Evolutionary conservation across 139 green algal genomes (phyloP).

Genomic region (Chlorella vulgaris): DNA sequence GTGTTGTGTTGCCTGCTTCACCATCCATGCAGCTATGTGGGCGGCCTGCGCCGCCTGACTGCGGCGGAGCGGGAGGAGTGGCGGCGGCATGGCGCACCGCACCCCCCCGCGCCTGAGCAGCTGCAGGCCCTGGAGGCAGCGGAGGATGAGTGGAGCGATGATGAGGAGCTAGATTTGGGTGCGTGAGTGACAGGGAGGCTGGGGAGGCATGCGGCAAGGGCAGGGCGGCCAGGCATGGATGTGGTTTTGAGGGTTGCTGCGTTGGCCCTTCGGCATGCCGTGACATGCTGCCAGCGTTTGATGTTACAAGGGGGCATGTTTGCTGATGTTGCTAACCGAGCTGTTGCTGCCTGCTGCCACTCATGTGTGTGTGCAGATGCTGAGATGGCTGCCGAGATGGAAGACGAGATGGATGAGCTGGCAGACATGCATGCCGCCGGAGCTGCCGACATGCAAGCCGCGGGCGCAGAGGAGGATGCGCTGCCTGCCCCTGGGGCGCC

Average conservation of each 20-base stretch:
- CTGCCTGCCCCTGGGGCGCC: neutral
- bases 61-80: conserved; percentile 13
- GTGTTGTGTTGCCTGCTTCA: neutral
- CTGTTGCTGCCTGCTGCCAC: neutral
- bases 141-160: conserved; percentile 16
- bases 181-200: neutral
- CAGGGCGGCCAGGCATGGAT: neutral
- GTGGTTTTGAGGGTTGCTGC: neutral
- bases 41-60: conserved; percentile 21
- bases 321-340: neutral
- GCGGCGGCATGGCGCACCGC: conserved; percentile 14
- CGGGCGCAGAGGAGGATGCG: neutral
- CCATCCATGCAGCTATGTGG: conserved; percentile 7
- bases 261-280: too few species aligned
- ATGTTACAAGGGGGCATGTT: neutral
- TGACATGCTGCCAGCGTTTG: neutral
- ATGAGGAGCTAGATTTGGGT: conserved; percentile 15
- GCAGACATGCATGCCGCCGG: neutral
- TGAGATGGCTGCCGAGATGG: conserved; percentile 6
- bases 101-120: neutral
- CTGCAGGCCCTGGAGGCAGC: conserved; percentile 7
- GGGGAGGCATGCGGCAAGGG: neutral
- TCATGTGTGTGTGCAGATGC: neutral
- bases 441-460: neutral
- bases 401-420: conserved; percentile 3